Evolutionary conservation across 2,329 filamentous ascomycete species (phyloP), one percentile per base, ranked within the genome.

Genomic region (Fusarium pininemorale): DNA sequence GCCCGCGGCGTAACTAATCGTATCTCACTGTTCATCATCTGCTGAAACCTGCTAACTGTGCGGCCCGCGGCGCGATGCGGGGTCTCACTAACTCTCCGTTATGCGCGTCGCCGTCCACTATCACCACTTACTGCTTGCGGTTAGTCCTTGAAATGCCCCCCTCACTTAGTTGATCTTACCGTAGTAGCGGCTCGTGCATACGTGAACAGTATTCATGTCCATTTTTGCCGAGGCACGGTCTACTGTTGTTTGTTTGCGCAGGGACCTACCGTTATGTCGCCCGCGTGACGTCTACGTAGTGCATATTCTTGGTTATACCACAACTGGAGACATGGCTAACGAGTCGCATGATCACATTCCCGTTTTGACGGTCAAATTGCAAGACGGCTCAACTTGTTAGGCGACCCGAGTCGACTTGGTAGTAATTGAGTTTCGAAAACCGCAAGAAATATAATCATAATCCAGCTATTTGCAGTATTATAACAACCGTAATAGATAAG

Each of bases 331-430:
- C 20, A 2, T n/a, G 24, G 16, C 3, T 14, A 5, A 10, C 16
- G 8, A 5, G n/a, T 45, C 12, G 9, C 12, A 14, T 37, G 22
- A 14, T 9, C 10, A 24, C 18, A 18, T 14, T 20, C 48, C n/a
- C 5, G 28, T 16, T 50, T 35, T 18, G 9, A n/a, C 3, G 10
- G 13, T 35, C 10, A 18, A 18, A 35, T 32, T 1, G 4, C 6
- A n/a, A 32, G 20, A 12, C 30, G 30, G 13, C 30, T 14, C 5
- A 14, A 32, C 30, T 32, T 32, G 13, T 32, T 32, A 6, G 13
- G 1, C 14, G 5, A 32, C 6, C 1, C 30, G 5, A 7, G 30
- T 32, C 2, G 13, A 14, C 1, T 32, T 32, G 30, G 13, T 32
- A 32, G 7, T 13, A 7, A 22, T 22, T 6, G 16, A 14, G 1